Evolutionary conservation across 805 yeast species (phyloP), one percentile per base, ranked within the genome.

Genomic region (Metschnikowia lochheadii): DNA sequence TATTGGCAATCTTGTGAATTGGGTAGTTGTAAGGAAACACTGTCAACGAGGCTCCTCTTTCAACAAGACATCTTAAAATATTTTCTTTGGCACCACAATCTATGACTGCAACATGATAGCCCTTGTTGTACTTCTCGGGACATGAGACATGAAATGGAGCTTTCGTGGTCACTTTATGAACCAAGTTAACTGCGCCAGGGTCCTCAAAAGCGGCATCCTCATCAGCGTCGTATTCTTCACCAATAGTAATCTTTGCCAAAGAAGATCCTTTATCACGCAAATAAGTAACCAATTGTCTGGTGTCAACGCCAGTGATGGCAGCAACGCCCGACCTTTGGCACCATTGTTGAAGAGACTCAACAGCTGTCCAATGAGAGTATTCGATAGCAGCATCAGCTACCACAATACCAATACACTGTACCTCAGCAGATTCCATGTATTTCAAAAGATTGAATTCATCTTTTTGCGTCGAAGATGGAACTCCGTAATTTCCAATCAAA

Each of bases 361-460:
- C 96, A 3, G 99, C 99, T 35, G 98, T 91, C 99, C 99, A 94
- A 69, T 94, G 99, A n/a, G 97, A 89, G 71, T 92, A 89, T 67
- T 90, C 81, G 79, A 91, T 80, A 20, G 99, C 98, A 49, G 82
- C 96, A 65, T 94, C 97, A 40, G 96, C 87, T 26, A 94, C 99
- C 44, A 94, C 96, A 52, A 94, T 89, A 60, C 98, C 99, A 54
- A 87, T 84, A 72, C 97, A 91, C 72, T 94, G 98, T 50, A 89
- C 84, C 59, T 80, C 81, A 5, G 97, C 94, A 51, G 91, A 82
- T 75, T 94, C 99, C 72, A 94, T 85, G 71, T 89, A 89, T 69
- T 88, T 89, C 65, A 92, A 80, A 58, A 94, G 75, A 60, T 89
- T 88, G 73, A 72, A 91, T 68, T 89, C 83, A 69, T 94, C 99